Percentiles rank a stretch among this genome's conserved stretches.
These are phyloP conservation scores for Massarina eburnea DNA, from an alignment of 2,329 filamentous ascomycete genomes.

Conservation along the genomic window DNA sequence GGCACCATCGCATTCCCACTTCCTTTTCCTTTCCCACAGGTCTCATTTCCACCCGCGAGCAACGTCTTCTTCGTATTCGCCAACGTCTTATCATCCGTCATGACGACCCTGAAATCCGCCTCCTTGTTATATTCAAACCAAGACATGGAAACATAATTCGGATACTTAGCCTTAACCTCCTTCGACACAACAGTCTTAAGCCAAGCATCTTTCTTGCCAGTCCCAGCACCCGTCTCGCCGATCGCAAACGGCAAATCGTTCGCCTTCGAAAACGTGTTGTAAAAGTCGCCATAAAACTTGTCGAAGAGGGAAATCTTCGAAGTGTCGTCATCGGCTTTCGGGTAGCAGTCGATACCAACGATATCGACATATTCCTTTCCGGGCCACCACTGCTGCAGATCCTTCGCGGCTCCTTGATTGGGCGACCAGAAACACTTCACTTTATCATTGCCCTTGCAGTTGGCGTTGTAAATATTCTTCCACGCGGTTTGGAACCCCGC, in stretches of 20 bases:
- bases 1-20: background rate
- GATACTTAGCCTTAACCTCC: conserved; percentile 11
- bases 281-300: conserved; percentile 10
- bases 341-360: conserved; percentile 17
- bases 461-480: conserved; percentile 17
- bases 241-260: conserved; percentile 13
- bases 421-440: conserved; percentile 16
- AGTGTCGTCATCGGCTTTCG: conserved; percentile 2
- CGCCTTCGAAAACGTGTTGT: conserved; percentile 11
- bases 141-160: conserved; percentile 13
- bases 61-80: conserved; percentile 9
- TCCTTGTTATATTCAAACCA: conserved; percentile 19
- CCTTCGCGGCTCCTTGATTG: conserved; percentile 6
- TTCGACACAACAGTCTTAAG: conserved; percentile 9
- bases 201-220: conserved; percentile 10
- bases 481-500: conserved; percentile 13
- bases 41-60: conserved; percentile 5
- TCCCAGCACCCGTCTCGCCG: conserved; percentile 15
- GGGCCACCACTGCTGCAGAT: conserved; percentile 12
- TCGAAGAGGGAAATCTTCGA: conserved; percentile 7
- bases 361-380: conserved; percentile 14
- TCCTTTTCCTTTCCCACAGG: background rate
- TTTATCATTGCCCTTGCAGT: conserved; percentile 10
- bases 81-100: conserved; percentile 12
- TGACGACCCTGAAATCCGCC: conserved; percentile 16